phyloP scores from a whole-genome alignment of 192 early-diverging fungal species.

The Radiomyces spectabilis region DNA sequence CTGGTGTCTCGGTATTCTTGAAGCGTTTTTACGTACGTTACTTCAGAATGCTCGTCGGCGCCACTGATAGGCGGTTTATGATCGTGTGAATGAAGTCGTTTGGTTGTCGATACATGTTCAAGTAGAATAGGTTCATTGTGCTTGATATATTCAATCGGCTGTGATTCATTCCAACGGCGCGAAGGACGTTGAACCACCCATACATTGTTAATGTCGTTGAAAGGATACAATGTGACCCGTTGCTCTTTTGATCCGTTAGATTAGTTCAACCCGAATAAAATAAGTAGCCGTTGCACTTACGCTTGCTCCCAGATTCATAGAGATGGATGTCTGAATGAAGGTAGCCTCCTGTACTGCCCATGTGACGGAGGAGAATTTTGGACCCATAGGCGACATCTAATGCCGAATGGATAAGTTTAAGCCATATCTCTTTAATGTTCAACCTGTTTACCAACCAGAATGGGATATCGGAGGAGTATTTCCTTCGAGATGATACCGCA shows the following conservation, averaged over 20 bases:
- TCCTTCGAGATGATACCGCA: slow-evolving; percentile 80
- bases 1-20: background rate
- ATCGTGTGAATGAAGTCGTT: slow-evolving; percentile 67
- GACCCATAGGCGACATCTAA: slow-evolving; percentile 67
- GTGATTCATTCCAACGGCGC: slow-evolving; percentile 7
- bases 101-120: slow-evolving; percentile 50
- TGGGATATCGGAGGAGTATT: slow-evolving; percentile 30
- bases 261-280: background rate
- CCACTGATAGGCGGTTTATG: slow-evolving; percentile 54
- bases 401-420: background rate
- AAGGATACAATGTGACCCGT: slow-evolving; percentile 73
- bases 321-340: slow-evolving; percentile 64
- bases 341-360: slow-evolving; percentile 69
- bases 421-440: background rate
- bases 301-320: slow-evolving; percentile 70
- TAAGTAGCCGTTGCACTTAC: slow-evolving; percentile 29
- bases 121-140: slow-evolving; percentile 75
- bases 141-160: slow-evolving; percentile 45
- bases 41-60: slow-evolving; percentile 61
- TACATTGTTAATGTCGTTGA: slow-evolving; percentile 83
- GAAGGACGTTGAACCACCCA: slow-evolving; percentile 45
- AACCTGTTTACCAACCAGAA: background rate
- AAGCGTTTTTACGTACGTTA: slow-evolving; percentile 29
- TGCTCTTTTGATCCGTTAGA: slow-evolving; percentile 34
- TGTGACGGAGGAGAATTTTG: slow-evolving; percentile 55